Percentiles rank a stretch among this genome's conserved stretches.
Evolutionary conservation across 1,139 yeast genomes (phyloP).

Genomic region (Blastobotrys raffinosifermentans): DNA sequence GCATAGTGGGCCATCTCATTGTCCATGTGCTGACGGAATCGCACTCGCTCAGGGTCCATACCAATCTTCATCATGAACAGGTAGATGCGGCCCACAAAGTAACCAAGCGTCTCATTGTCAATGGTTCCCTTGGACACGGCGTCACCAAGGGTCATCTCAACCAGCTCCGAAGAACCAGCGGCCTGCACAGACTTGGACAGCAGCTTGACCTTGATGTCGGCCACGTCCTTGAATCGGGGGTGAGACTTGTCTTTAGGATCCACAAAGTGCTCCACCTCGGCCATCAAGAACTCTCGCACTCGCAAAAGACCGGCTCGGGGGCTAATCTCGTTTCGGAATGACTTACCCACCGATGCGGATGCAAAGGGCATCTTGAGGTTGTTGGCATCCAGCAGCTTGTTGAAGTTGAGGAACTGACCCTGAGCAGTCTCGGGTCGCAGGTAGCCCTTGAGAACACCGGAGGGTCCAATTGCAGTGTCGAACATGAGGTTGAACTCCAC

Average conservation of each 20-base stretch:
- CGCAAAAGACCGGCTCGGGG: slow-evolving; percentile 97
- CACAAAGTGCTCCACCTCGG: slow-evolving; percentile 97
- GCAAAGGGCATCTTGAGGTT: slow-evolving; percentile 98
- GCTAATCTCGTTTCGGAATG: slow-evolving; percentile 97
- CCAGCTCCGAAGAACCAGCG: slow-evolving; percentile 68
- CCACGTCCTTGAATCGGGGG: slow-evolving; percentile 69
- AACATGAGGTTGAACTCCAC: slow-evolving; percentile 97
- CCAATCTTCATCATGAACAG: slow-evolving; percentile 82
- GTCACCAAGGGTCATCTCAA: slow-evolving; percentile 70
- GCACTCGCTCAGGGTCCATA: slow-evolving; percentile 71
- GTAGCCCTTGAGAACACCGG: slow-evolving; percentile 92
- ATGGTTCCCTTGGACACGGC: slow-evolving; percentile 86
- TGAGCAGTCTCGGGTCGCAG: slow-evolving; percentile 99
- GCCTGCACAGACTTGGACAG: slow-evolving; percentile 84
- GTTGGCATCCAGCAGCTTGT: slow-evolving; percentile 88
- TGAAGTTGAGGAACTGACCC: slow-evolving; percentile 96
- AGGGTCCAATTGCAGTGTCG: slow-evolving; percentile 98
- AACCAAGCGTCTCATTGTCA: slow-evolving; percentile 95
- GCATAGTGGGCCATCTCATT: slow-evolving; percentile 99
- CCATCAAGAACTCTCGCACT: slow-evolving; percentile 98
- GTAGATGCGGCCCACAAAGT: slow-evolving; percentile 90
- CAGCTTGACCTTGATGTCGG: slow-evolving; percentile 66
- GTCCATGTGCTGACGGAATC: slow-evolving; percentile 98
- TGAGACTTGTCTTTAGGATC: slow-evolving; percentile 88
- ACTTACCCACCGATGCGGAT: slow-evolving; percentile 96